These are phyloP conservation scores for Jaapia argillacea DNA, from an alignment of 768 basidiomycete genomes.

Conservation along the genomic window DNA sequence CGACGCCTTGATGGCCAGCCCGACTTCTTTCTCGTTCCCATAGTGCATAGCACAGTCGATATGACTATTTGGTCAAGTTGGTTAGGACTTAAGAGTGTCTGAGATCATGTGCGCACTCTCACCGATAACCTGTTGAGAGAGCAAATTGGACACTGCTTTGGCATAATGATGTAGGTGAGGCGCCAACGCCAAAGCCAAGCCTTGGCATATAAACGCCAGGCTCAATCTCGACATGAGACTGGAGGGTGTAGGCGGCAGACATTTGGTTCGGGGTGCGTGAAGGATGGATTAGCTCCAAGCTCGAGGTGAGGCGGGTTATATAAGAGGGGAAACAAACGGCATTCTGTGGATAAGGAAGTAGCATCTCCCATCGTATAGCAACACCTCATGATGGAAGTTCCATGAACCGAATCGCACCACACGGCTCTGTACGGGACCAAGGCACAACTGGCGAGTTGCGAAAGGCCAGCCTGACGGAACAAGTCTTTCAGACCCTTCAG, in stretches of 20 bases:
- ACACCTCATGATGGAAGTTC: too few species aligned
- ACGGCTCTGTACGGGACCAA: too few species aligned
- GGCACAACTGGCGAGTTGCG: too few species aligned
- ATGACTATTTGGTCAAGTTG: conserved; percentile 32
- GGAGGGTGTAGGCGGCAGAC: neutral
- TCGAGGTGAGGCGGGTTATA: too few species aligned
- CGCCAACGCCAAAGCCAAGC: conserved; percentile 65
- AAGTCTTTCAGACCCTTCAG: too few species aligned
- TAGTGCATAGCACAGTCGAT: conserved; percentile 69
- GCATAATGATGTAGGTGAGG: conserved; percentile 42
- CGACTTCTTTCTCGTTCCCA: conserved; percentile 53
- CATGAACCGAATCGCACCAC: too few species aligned
- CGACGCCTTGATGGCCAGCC: conserved; percentile 45
- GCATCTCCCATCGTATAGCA: too few species aligned
- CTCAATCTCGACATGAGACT: neutral
- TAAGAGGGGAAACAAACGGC: too few species aligned
- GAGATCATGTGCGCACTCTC: neutral
- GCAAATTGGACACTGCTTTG: conserved; percentile 41
- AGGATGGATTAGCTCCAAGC: too few species aligned
- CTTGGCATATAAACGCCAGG: conserved; percentile 35
- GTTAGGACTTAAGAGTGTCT: neutral
- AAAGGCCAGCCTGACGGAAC: too few species aligned
- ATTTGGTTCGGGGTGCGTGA: too few species aligned
- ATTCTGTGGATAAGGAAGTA: too few species aligned
- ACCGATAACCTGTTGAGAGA: conserved; percentile 42